Evolutionary conservation across 148 eudicot genomes (phyloP), one percentile per base, ranked within the genome.

Genomic region (Chenopodium suecicum): DNA sequence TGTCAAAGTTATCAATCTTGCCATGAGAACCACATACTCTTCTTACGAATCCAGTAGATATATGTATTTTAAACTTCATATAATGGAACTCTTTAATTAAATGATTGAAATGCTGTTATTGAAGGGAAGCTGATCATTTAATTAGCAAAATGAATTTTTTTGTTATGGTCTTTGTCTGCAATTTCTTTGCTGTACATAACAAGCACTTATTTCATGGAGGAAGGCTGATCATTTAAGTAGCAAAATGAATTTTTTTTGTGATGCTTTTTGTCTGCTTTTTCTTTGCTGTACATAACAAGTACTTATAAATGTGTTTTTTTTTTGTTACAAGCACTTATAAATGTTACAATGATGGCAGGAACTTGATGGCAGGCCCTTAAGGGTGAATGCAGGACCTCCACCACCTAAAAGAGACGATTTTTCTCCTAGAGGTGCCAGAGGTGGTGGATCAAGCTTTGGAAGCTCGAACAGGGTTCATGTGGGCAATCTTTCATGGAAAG

Each of bases 311-410:
- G 44, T 41, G 23, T 32, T 32, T 32, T 34, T 34, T 34, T 34
- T 34, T 41, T 1, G 44, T 41, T 41, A 41, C 44, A 41, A 41
- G 44, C 8, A 41, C 44, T 41, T 41, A 41, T 41, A 41, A 41
- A 41, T 41, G 44, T 41, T 41, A 41, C 44, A 32, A 76, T 81
- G 23, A 85, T 79, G 63, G 47, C 91, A 96, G 99, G 98, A 96
- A 84, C 87, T 94, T 77, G 94, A 94, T 0, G 99, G 99, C 47
- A 87, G 99, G 83, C 62, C 86, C 74, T 76, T 96, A 79, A 91
- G 98, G 86, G 99, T 96, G 86, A 96, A 91, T 81, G 87, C 95
- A 69, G 99, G 98, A 29, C 97, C 98, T 46, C 94, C 99, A 73
- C 99, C 99, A 50, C 88, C 86, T 13, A 86, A 73, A 75, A 90